Evolutionary conservation across 139 green algal species (phyloP).

Genomic region (Chlorella sp.): DNA sequence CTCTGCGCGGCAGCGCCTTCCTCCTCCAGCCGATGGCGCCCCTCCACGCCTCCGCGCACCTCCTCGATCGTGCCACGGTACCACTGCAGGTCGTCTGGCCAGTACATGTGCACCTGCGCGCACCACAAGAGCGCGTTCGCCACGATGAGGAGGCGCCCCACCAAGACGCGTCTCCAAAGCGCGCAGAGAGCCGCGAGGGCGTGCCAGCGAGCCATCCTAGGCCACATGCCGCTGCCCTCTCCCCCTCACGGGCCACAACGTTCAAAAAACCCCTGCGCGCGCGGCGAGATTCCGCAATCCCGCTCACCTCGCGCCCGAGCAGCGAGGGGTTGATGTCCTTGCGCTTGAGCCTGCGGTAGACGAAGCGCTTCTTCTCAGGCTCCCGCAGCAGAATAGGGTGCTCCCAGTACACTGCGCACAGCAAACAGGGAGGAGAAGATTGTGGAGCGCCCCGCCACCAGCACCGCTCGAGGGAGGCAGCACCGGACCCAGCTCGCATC

Average conservation of each 20-base stretch:
- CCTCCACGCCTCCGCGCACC: slow-evolving; percentile 4
- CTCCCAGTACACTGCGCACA: neutral
- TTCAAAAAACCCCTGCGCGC: neutral
- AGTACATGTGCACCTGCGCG: slow-evolving; percentile 35
- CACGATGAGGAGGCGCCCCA: neutral
- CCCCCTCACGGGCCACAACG: neutral
- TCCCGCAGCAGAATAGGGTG: neutral
- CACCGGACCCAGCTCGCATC: neutral
- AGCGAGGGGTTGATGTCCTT: slow-evolving; percentile 27
- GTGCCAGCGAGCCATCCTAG: no score
- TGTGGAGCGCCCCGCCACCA: neutral
- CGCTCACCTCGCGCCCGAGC: slow-evolving; percentile 15
- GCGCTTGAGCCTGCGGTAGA: slow-evolving; percentile 34
- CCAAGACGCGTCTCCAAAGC: neutral
- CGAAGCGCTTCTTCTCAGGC: slow-evolving; percentile 5
- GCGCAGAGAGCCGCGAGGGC: neutral
- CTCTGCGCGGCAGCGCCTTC: neutral
- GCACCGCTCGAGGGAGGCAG: neutral
- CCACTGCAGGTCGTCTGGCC: slow-evolving; percentile 40
- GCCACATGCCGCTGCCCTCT: no score
- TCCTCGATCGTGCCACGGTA: slow-evolving; percentile 30
- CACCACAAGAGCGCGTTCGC: neutral
- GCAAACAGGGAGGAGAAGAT: neutral
- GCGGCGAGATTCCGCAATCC: neutral
- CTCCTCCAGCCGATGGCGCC: neutral